Base-by-base conservation (phyloP, 306 rosid species). In the Cicer pinnatifidum region DNA sequence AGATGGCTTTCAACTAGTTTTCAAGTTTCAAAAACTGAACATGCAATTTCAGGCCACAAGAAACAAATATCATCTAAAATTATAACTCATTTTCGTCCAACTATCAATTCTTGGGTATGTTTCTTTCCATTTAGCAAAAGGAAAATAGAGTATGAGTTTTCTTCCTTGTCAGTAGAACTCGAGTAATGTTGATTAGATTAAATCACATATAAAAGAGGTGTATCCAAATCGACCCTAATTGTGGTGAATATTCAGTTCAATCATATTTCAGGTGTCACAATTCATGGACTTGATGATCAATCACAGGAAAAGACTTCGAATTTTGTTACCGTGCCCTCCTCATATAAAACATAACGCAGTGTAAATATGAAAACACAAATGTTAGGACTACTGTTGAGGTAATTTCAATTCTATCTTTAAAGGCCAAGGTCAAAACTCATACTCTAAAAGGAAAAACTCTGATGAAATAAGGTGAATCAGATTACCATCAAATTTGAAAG, bases 401-500 rank as follows among this genome's bases (percentile, higher is more conserved):
- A 64, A 41, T 19, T 44, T 66, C 71, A 44, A 43, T 19, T 19
- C 53, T 17, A 17, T 17, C 17, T 17, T 44, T 43, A 17, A 45
- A 61, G 53, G 46, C 53, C 78, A 48, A 45, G 33, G 7, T 37
- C 44, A 17, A 67, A 54, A 40, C 12, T 43, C 50, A 8, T 17
- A 44, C 9, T 72, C 20, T n/a, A 13, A 64, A 40, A 43, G 15
- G 20, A 41, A 71, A 23, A 69, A 28, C 54, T 10, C 54, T 10
- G 13, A 40, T 40, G 44, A 38, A 8, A 57, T 28, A 67, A 67
- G 37, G 70, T 33, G 46, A 17, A 3, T 20, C 69, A n/a, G 57
- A 28, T 58, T 58, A 23, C 44, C 68, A n/a, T 58, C 77, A 28
- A 58, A 73, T 48, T 59, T 10, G 38, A 33, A 73, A 5, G 51